These are phyloP conservation scores for Tuber indicum DNA, from an alignment of 495 filamentous ascomycete species.

Conservation along the genomic window DNA sequence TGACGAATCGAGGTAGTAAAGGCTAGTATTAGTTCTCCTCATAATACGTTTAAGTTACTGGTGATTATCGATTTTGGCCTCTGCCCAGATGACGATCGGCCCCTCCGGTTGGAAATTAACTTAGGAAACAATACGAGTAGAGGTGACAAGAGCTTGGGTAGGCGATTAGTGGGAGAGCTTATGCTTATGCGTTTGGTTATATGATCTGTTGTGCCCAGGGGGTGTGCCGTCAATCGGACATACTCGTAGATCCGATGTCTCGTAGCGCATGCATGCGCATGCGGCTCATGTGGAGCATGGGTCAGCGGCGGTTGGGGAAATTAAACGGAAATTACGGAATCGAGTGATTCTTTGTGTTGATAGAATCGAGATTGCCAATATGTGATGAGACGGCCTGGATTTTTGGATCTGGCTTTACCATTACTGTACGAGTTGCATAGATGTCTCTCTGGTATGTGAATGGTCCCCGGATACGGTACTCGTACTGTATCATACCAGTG, in stretches of 20 bases:
- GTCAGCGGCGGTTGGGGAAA: no score
- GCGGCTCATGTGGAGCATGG: not conserved
- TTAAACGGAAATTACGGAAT: not conserved
- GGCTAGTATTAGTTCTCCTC: no score
- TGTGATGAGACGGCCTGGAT: not conserved
- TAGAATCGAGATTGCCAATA: not conserved
- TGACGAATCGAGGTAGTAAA: no score
- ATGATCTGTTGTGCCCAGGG: not conserved
- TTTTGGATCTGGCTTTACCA: not conserved
- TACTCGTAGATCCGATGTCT: not conserved
- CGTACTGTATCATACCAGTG: no score
- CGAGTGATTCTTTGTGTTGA: not conserved
- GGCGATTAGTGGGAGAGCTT: not conserved
- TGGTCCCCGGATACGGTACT: no score
- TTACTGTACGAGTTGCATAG: not conserved
- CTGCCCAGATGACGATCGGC: not conserved
- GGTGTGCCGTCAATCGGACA: not conserved
- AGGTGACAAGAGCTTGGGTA: not conserved
- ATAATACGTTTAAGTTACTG: not conserved
- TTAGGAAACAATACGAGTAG: not conserved
- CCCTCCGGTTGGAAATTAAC: not conserved
- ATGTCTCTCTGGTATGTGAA: not conserved
- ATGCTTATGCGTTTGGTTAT: not conserved
- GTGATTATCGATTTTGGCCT: not conserved
- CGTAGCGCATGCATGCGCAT: not conserved